phyloP scores from a whole-genome alignment of 1,139 yeast species.

The Kluyveromyces sp. region DNA sequence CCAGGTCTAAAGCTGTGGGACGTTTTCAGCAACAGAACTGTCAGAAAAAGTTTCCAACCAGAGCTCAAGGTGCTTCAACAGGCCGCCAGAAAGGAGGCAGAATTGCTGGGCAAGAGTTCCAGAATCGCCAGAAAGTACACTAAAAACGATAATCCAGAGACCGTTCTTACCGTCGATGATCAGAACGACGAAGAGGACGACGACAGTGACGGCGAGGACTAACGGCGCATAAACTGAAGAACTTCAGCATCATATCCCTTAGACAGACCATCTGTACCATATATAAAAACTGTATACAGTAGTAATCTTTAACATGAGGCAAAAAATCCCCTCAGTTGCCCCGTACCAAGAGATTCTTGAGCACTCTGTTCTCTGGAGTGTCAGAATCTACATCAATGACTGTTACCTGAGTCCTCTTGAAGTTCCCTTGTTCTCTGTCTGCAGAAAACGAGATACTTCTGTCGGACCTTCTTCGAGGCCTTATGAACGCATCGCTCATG shows the following conservation, averaged over 20 bases:
- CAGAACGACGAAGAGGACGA: constrained; percentile 53
- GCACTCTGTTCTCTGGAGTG: constrained; percentile 20
- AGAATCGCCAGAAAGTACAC: constrained; percentile 67
- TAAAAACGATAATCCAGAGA: constrained; percentile 43
- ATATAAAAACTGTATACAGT: neutral
- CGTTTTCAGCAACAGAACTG: constrained; percentile 71
- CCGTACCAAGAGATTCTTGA: constrained; percentile 15
- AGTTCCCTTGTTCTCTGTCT: constrained; percentile 25
- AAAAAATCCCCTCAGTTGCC: neutral
- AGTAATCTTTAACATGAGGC: neutral
- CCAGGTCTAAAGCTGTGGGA: constrained; percentile 92
- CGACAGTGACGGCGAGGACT: constrained; percentile 22
- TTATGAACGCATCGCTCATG: constrained; percentile 14
- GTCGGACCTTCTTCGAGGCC: constrained; percentile 25
- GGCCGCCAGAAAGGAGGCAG: constrained; percentile 53
- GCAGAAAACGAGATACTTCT: constrained; percentile 24
- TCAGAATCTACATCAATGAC: constrained; percentile 20
- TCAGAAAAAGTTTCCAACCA: constrained; percentile 59
- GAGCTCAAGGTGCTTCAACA: constrained; percentile 50
- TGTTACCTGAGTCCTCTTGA: constrained; percentile 14
- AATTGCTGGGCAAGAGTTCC: constrained; percentile 49
- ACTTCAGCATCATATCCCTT: neutral
- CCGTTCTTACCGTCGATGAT: constrained; percentile 54
- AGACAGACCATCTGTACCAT: neutral
- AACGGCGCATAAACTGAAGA: constrained; percentile 2